phyloP scores from a whole-genome alignment of 2,329 filamentous ascomycete species.

The Neonectria magnoliae region DNA sequence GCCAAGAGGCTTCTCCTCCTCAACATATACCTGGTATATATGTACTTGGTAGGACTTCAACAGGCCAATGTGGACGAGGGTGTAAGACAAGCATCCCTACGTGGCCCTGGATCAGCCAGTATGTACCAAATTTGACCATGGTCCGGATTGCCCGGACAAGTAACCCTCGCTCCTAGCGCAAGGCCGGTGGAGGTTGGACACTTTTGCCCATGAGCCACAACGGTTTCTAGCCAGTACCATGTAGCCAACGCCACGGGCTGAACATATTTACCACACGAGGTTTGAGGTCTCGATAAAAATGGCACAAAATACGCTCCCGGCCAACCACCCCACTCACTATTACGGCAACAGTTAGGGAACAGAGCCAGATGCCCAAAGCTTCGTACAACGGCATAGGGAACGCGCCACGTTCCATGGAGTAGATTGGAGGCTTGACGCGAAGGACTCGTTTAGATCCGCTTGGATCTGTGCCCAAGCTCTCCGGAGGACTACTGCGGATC shows the following conservation, averaged over 20 bases:
- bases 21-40: neutral
- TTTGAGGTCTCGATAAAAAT: conserved; percentile 5
- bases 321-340: neutral
- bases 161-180: conserved; percentile 31
- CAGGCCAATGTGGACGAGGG: conserved; percentile 9
- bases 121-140: conserved; percentile 12
- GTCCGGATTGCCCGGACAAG: conserved; percentile 39
- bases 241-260: conserved; percentile 15
- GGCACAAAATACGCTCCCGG: neutral
- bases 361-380: neutral
- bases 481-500: conserved; percentile 24
- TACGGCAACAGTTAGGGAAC: neutral
- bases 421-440: conserved; percentile 7
- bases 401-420: conserved; percentile 19
- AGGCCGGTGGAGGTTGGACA: conserved; percentile 26
- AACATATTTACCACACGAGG: conserved; percentile 1
- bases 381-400: conserved; percentile 5
- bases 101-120: conserved; percentile 7
- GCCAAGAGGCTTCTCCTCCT: conserved; percentile 3
- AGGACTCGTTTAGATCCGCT: conserved; percentile 11
- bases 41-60: conserved; percentile 6
- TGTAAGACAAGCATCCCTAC: conserved; percentile 16
- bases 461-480: conserved; percentile 9
- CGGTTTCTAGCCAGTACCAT: conserved; percentile 22
- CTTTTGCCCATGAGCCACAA: conserved; percentile 32